phyloP scores from a whole-genome alignment of 495 filamentous ascomycete species.

The Aspergillus taichungensis region DNA sequence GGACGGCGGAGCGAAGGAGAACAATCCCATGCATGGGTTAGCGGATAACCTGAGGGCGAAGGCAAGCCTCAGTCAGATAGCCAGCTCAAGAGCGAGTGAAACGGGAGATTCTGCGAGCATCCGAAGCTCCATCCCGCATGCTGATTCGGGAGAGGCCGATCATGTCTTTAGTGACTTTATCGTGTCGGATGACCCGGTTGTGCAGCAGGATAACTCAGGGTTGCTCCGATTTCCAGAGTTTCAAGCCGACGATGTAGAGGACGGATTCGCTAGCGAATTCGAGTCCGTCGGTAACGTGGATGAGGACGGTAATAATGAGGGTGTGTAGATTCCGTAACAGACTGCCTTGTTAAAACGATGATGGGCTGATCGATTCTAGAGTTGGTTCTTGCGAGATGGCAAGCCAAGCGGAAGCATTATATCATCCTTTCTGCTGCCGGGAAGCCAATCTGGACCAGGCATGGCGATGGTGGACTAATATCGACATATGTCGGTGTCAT shows the following conservation, averaged over 20 bases:
- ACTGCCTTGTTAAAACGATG: background rate
- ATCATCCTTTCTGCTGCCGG: conserved; percentile 92
- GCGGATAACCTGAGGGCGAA: conserved; percentile 28
- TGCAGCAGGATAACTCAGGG: conserved; percentile 20
- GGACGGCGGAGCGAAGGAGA: conserved; percentile 54
- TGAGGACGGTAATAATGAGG: conserved; percentile 56
- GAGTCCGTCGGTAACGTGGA: conserved; percentile 61
- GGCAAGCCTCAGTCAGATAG: conserved; percentile 38
- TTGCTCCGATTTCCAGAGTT: conserved; percentile 43
- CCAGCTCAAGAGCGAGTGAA: conserved; percentile 48
- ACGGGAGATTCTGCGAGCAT: conserved; percentile 76
- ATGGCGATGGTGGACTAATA: conserved; percentile 81
- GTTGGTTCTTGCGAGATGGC: conserved; percentile 62
- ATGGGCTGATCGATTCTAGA: conserved; percentile 31
- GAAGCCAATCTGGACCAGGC: conserved; percentile 95
- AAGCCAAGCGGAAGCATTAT: conserved; percentile 89
- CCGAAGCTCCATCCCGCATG: conserved; percentile 68
- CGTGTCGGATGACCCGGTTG: conserved; percentile 11
- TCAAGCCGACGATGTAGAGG: conserved; percentile 44
- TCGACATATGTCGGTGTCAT: conserved; percentile 93
- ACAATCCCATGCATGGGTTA: conserved; percentile 33
- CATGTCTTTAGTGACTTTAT: conserved; percentile 69
- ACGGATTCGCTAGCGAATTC: conserved; percentile 68
- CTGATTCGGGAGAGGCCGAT: conserved; percentile 68
- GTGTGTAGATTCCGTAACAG: conserved; percentile 24